Base-by-base conservation (phyloP, 768 basidiomycete species). In the Lentinula lateritia region DNA sequence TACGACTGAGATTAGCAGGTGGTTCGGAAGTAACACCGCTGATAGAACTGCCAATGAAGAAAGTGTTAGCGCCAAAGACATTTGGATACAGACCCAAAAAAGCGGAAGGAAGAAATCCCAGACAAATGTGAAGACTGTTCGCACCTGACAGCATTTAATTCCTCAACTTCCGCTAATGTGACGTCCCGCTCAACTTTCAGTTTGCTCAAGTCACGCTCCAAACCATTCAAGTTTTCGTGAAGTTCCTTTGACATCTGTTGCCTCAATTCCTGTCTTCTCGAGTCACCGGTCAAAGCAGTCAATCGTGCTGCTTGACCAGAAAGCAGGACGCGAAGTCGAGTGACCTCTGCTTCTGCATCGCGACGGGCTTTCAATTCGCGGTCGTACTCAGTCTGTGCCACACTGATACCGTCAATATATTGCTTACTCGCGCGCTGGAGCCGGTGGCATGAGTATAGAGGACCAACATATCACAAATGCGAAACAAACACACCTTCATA, bases 331-430 rank as follows among this genome's bases (percentile, higher is more conserved):
- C 92, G 79, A 28, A 99, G 77, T 45, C 91, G 83, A 23, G 89
- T 89, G 61, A 98, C 91, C 75, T 98, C 95, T 0, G 92, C 88
- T 74, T 98, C 95, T 1, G 92, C 90, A 64, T 98, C 95, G 16
- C 92, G 85, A 18, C 96, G 84, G 20, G 88, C 86, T 61, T 90
- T 87, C 39, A 95, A 80, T 73, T 98, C 97, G 56, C 85, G 85
- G 69, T 98, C 95, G 70, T 96, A 98, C 70, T 98, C 97, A 46
- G 89, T 88, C 66, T 95, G 92, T 2, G 96, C 95, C 28, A 95
- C 94, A 0, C 88, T 88, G 45, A 99, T 78, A 45, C 97, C 97
- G 64, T 95, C 90, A 60, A 95, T 91, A 63, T 92, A 95, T 65
- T 93, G 91, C 65, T 91, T 90, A 70, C 93, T 97, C 52, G 91